Base-by-base conservation (phyloP, 805 yeast species). In the Cyberlindnera mississippiensis region DNA sequence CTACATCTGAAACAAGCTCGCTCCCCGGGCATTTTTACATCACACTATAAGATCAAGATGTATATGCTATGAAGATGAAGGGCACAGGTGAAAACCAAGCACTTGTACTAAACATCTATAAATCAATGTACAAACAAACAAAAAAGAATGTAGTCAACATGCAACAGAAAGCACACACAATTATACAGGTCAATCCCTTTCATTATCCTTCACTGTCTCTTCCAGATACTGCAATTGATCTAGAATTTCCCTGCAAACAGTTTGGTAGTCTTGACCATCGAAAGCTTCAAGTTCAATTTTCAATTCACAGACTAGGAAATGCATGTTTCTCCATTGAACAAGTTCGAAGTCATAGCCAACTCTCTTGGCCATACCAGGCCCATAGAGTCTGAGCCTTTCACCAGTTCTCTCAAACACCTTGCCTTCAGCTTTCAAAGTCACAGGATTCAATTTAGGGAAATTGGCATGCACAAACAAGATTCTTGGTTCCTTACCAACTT, bases 371-470 rank as follows among this genome's bases (percentile, higher is more conserved):
- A 78, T 70, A 4, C 76, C 80, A 4, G 74, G 68, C 5, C 85
- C 86, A 49, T 77, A 80, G 11, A 80, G 56, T 45, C 87, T 61
- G n/a, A 71, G 60, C 46, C 85, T 62, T 12, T 71, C 62, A 3
- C 74, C 76, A 8, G 66, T 66, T 19, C 63, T 67, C 33, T 65
- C 63, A 37, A 67, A 60, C 2, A 73, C 65, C 39, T 69, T 67
- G 3, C 67, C 68, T 4, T 64, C 65, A n/a, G 55, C 45, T 42
- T 66, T 70, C 45, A 81, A 64, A 13, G 62, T 61, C 68, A 80
- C 73, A 2, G 87, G 86, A 53, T 82, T 77, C 44, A 81, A 60
- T 56, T 82, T 82, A 7, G 86, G 86, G 62, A 70, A 74, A 55
- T 82, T 81, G 28, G 85, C 77, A 56, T 82, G 88, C 38, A 80